A percentile compares a stretch with the other conserved stretches of the same genome.
These are phyloP conservation scores for Ustilago lituana DNA, from an alignment of 1,284 basidiomycete species.

Conservation along the genomic window DNA sequence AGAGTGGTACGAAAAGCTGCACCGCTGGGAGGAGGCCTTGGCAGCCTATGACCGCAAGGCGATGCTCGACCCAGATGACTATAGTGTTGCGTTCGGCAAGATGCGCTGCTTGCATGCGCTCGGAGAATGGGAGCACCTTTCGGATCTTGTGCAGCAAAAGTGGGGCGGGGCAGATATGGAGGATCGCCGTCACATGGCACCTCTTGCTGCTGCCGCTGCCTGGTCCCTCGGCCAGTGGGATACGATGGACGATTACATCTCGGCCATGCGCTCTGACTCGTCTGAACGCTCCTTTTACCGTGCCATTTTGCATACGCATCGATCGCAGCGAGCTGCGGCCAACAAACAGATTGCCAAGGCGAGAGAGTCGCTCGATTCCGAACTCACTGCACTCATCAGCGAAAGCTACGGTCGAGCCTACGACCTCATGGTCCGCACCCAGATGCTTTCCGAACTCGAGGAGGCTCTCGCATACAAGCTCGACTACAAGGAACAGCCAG, in stretches of 20 bases:
- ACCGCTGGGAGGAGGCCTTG: slow-evolving; percentile 94
- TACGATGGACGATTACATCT: slow-evolving; percentile 96
- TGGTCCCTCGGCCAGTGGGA: slow-evolving; percentile 99
- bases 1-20: slow-evolving; percentile 97
- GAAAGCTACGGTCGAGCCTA: slow-evolving; percentile 97
- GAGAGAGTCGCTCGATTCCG: slow-evolving; percentile 90
- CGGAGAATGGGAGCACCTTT: slow-evolving; percentile 95
- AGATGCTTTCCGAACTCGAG: slow-evolving; percentile 98
- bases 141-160: slow-evolving; percentile 84
- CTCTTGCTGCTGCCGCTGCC: slow-evolving; percentile 94
- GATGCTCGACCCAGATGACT: slow-evolving; percentile 70
- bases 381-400: slow-evolving; percentile 89
- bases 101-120: slow-evolving; percentile 97
- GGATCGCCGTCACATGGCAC: slow-evolving; percentile 89
- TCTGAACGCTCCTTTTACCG: slow-evolving; percentile 95
- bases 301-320: slow-evolving; percentile 92
- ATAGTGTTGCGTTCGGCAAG: slow-evolving; percentile 80
- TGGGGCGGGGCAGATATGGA: slow-evolving; percentile 87
- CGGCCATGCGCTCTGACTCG: slow-evolving; percentile 91
- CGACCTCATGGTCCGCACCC: slow-evolving; percentile 92
- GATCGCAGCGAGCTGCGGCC: slow-evolving; percentile 93
- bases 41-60: slow-evolving; percentile 85
- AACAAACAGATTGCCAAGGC: slow-evolving; percentile 90
- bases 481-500: slow-evolving; percentile 77
- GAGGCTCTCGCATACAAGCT: slow-evolving; percentile 95